Conservation (phyloP, 2,329 filamentous ascomycete species). For the Fusarium armeniacum region DNA sequence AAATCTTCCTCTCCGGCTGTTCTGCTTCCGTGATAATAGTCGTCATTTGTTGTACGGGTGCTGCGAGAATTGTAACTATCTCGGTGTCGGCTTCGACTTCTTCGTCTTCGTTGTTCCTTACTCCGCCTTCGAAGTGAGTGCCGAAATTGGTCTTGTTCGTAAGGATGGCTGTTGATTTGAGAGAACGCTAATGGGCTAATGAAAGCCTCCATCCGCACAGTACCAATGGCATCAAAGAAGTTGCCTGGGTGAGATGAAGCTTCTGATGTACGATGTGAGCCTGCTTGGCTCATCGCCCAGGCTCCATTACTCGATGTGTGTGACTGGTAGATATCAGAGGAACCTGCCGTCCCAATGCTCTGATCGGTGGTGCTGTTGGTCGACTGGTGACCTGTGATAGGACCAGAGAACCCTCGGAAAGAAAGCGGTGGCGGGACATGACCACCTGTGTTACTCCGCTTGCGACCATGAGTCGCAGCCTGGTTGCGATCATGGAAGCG, state of each 20-base stretch:
- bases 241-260: constrained; percentile 67
- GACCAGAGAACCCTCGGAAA: constrained; percentile 83
- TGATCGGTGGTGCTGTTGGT: constrained; percentile 71
- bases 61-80: constrained; percentile 65
- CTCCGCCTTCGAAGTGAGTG: constrained; percentile 65
- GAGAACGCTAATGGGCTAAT: constrained; percentile 74
- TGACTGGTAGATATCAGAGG: constrained; percentile 73
- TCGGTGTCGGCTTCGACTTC: constrained; percentile 67
- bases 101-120: constrained; percentile 67
- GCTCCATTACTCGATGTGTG: constrained; percentile 62
- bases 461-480: constrained; percentile 76
- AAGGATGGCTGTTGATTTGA: constrained; percentile 61
- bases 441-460: constrained; percentile 90
- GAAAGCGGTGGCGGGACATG: constrained; percentile 77
- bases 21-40: constrained; percentile 63
- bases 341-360: constrained; percentile 70
- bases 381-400: constrained; percentile 60
- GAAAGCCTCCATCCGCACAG: constrained; percentile 97
- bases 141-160: constrained; percentile 66
- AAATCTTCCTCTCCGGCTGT: constrained; percentile 69
- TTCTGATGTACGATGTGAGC: constrained; percentile 68
- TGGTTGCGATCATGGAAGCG: constrained; percentile 74
- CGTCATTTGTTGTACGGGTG: constrained; percentile 61
- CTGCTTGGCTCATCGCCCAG: constrained; percentile 61
- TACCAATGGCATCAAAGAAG: constrained; percentile 91